Percentiles rank a stretch among this genome's conserved stretches.
phyloP scores from a whole-genome alignment of 768 basidiomycete species.

The Hortiboletus flavorubellus region DNA sequence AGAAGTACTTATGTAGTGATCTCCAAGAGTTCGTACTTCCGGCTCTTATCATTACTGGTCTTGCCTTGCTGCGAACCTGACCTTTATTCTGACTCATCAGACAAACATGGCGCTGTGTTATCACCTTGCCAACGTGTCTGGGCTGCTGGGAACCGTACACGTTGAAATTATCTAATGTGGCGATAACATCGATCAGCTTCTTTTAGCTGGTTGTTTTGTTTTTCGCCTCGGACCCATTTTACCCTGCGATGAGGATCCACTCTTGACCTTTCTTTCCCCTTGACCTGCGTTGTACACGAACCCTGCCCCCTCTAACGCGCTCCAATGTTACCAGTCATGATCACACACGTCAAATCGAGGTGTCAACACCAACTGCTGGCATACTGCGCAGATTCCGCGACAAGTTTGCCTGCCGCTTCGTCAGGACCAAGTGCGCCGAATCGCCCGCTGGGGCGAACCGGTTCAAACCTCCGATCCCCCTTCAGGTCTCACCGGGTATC shows the following conservation, averaged over 20 bases:
- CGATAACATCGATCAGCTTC: neutral
- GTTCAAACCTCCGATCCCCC: slow-evolving; percentile 9
- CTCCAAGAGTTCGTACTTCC: no score
- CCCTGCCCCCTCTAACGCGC: slow-evolving; percentile 13
- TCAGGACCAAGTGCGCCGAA: slow-evolving; percentile 11
- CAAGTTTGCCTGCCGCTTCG: slow-evolving; percentile 15
- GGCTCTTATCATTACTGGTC: no score
- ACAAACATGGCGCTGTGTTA: slow-evolving; percentile 4
- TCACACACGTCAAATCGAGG: slow-evolving; percentile 9
- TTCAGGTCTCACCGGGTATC: neutral
- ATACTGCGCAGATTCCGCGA: slow-evolving; percentile 13
- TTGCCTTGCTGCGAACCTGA: no score
- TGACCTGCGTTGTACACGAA: slow-evolving; percentile 13
- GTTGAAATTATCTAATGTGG: neutral
- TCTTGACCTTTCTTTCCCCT: neutral
- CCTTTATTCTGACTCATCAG: neutral
- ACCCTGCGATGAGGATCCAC: neutral
- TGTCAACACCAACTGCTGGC: slow-evolving; percentile 10
- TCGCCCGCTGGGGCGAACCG: neutral
- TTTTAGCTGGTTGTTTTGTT: neutral
- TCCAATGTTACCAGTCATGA: slow-evolving; percentile 11
- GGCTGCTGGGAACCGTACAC: neutral
- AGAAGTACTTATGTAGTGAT: no score
- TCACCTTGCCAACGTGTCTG: slow-evolving; percentile 6
- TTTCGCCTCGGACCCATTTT: neutral